phyloP scores from a whole-genome alignment of 306 rosid genomes.

The Corylus avellana region DNA sequence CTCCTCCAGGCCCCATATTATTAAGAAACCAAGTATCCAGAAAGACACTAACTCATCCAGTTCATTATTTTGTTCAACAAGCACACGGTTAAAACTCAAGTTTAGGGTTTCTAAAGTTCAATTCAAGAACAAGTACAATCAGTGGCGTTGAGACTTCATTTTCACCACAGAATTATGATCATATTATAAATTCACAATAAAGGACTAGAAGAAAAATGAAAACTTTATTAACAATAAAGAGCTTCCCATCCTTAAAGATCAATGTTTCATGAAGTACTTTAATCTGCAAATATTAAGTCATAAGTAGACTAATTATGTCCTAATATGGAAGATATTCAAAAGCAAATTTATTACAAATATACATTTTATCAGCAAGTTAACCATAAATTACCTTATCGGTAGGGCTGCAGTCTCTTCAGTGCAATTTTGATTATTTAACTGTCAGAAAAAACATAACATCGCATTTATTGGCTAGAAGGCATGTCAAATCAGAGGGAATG shows the following conservation, averaged over 20 bases:
- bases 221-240: background rate
- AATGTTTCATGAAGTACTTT: background rate
- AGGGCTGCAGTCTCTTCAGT: slow-evolving; percentile 33
- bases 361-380: background rate
- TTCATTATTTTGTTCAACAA: background rate
- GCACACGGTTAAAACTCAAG: background rate
- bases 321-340: slow-evolving; percentile 3
- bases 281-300: background rate
- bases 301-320: background rate
- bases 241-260: background rate
- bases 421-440: slow-evolving; percentile 47
- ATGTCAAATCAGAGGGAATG: background rate
- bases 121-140: background rate
- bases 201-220: background rate
- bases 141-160: background rate
- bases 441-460: slow-evolving; percentile 29
- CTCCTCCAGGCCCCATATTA: background rate
- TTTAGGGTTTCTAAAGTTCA: background rate
- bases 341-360: slow-evolving; percentile 1
- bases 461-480: slow-evolving; percentile 15
- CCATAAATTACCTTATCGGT: slow-evolving; percentile 51
- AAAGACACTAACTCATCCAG: background rate
- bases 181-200: background rate
- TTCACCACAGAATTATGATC: background rate
- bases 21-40: background rate